Base-by-base conservation (phyloP, 306 rosid species). In the Spatholobus suberectus region DNA sequence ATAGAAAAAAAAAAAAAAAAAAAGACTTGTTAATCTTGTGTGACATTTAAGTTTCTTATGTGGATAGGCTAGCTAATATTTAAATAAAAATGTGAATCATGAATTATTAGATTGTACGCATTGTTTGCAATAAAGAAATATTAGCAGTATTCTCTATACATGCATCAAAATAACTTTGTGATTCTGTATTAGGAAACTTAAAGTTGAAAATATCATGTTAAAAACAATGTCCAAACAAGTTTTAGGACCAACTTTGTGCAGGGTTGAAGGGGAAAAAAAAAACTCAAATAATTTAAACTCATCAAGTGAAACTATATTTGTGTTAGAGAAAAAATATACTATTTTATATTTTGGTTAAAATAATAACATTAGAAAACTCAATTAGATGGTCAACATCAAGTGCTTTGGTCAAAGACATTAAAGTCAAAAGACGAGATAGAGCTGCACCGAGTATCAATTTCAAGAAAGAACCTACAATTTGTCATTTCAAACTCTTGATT, bases 1-100 rank as follows among this genome's bases (percentile, higher is more conserved):
- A n/a, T n/a, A n/a, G n/a, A n/a, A n/a, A n/a, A n/a, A n/a, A n/a
- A n/a, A n/a, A n/a, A n/a, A n/a, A n/a, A n/a, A n/a, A n/a, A n/a
- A n/a, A n/a, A n/a, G n/a, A n/a, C n/a, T n/a, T n/a, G 20, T 24
- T 32, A 27, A 79, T 57, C 23, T 44, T 74, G 27, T 49, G 70
- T 76, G 43, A 49, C 81, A 35, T 49, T 75, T 44, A 86, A 73
- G 81, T 66, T 75, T 71, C 43, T 32, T 65, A 77, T 21, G 63
- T 0, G 74, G 35, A 65, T 13, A 27, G 13, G n/a, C n/a, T 65
- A 34, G 38, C 37, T 23, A 32, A 32, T 81, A 51, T 6, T 38
- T n/a, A 54, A 38, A 59, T 67, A 32, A 61, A 51, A 75, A 69
- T 77, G 78, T 21, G 62, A 72, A 84, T 78, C 79, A 78, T 37